Evolutionary conservation across 345 rosid species (phyloP).

Genomic region (Arabidopsis thaliana): DNA sequence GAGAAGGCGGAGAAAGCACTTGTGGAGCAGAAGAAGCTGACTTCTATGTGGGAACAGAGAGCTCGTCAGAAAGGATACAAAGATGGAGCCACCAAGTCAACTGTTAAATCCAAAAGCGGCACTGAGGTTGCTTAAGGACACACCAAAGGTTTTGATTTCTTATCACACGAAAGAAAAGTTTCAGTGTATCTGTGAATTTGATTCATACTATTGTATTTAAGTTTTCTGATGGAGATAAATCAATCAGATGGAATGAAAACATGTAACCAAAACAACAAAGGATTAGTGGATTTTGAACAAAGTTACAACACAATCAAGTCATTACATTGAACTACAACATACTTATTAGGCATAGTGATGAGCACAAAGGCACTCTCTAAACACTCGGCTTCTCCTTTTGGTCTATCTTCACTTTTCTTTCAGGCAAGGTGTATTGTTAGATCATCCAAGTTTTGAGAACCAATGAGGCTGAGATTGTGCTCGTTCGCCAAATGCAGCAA

Average conservation of each 20-base stretch:
- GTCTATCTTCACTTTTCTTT: neutral
- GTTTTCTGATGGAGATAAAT: conserved; percentile 12
- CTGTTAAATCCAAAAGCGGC: conserved; percentile 57
- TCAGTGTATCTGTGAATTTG: conserved; percentile 3
- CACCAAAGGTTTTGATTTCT: neutral
- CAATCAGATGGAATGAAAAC: conserved; percentile 13
- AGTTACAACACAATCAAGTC: conserved; percentile 1
- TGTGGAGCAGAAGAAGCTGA: conserved; percentile 74
- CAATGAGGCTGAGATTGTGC: conserved; percentile 71
- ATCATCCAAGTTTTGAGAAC: conserved; percentile 65
- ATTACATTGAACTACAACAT: conserved; percentile 16
- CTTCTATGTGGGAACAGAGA: conserved; percentile 76
- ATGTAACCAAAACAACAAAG: conserved; percentile 23
- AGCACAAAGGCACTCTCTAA: conserved; percentile 4
- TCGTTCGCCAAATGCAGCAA: conserved; percentile 90
- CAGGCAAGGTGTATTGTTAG: conserved; percentile 54
- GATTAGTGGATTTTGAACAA: conserved; percentile 29
- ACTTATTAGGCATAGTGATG: conserved; percentile 21
- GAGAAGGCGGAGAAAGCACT: conserved; percentile 80
- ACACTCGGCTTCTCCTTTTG: conserved; percentile 24
- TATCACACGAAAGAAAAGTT: conserved; percentile 29
- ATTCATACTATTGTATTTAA: conserved; percentile 4
- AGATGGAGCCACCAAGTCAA: conserved; percentile 59
- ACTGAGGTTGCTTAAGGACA: conserved; percentile 52
- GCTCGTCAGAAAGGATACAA: conserved; percentile 93